Percentiles rank a stretch among this genome's conserved stretches.
These are phyloP conservation scores for Rhizopogon vinicolor DNA, from an alignment of 768 basidiomycete genomes.

Conservation along the genomic window DNA sequence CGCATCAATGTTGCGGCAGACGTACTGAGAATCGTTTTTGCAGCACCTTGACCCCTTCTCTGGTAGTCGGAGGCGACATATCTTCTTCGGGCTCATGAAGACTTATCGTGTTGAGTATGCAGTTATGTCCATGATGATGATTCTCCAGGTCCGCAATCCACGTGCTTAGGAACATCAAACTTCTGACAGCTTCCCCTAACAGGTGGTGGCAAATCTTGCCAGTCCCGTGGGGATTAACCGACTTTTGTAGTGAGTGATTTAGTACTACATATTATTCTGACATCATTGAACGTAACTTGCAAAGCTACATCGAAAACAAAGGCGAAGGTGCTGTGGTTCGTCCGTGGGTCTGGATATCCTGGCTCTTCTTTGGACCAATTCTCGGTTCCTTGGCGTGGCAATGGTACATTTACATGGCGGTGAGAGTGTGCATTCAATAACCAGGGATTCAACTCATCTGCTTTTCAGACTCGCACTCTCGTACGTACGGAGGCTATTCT, in stretches of 20 bases:
- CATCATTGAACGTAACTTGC: background rate
- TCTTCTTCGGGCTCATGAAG: slow-evolving; percentile 13
- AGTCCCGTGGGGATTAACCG: slow-evolving; percentile 27
- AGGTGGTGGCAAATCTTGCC: slow-evolving; percentile 19
- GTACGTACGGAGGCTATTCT: slow-evolving; percentile 49
- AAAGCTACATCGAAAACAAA: slow-evolving; percentile 54
- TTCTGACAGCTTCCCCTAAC: background rate
- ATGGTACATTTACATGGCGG: slow-evolving; percentile 42
- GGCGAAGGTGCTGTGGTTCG: slow-evolving; percentile 44
- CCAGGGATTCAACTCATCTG: background rate
- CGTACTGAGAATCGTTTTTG: background rate
- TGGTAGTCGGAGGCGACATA: slow-evolving; percentile 5
- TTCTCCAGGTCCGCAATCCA: slow-evolving; percentile 4
- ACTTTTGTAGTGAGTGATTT: slow-evolving; percentile 21
- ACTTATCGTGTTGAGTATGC: slow-evolving; percentile 8
- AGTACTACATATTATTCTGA: no score
- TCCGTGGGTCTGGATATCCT: slow-evolving; percentile 68
- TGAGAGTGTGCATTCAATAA: slow-evolving; percentile 9
- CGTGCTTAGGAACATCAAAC: no score
- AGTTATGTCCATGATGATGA: slow-evolving; percentile 3
- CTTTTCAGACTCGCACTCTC: slow-evolving; percentile 33
- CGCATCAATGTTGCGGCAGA: background rate
- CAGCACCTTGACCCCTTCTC: slow-evolving; percentile 25
- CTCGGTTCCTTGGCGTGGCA: slow-evolving; percentile 42
- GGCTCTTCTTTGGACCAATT: slow-evolving; percentile 45